Conservation (phyloP, 2,329 filamentous ascomycete species). For the Beauveria brongniartii region DNA sequence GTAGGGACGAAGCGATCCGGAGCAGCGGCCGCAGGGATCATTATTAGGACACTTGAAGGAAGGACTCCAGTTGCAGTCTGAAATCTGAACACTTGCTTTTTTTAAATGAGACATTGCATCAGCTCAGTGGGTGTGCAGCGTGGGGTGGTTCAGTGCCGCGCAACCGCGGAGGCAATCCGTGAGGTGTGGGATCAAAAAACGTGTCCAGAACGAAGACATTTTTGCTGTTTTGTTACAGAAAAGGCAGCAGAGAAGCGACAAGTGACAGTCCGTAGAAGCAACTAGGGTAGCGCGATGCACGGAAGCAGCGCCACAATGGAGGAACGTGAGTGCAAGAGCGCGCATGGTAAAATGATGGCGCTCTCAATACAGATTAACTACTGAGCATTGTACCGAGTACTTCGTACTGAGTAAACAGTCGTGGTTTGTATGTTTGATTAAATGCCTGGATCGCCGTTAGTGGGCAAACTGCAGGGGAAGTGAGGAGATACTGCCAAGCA, state of each 20-base stretch:
- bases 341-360: neutral
- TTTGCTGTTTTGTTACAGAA: neutral
- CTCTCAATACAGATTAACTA: too few relatives aligned
- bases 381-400: too few relatives aligned
- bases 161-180: neutral
- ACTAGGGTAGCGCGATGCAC: neutral
- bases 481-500: neutral
- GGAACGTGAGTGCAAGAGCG: neutral
- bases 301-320: neutral
- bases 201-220: neutral
- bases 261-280: neutral
- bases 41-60: neutral
- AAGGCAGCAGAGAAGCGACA: neutral
- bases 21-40: too few relatives aligned
- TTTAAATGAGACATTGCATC: constrained; percentile 3
- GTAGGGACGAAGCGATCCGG: too few relatives aligned
- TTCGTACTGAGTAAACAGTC: too few relatives aligned
- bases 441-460: neutral
- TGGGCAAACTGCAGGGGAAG: neutral
- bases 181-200: neutral
- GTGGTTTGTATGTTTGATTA: neutral
- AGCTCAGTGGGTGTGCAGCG: neutral
- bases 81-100: neutral
- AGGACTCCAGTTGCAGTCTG: neutral
- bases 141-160: neutral